These are phyloP conservation scores for Athelia psychrophila DNA, from an alignment of 1,284 basidiomycete species.

Conservation along the genomic window DNA sequence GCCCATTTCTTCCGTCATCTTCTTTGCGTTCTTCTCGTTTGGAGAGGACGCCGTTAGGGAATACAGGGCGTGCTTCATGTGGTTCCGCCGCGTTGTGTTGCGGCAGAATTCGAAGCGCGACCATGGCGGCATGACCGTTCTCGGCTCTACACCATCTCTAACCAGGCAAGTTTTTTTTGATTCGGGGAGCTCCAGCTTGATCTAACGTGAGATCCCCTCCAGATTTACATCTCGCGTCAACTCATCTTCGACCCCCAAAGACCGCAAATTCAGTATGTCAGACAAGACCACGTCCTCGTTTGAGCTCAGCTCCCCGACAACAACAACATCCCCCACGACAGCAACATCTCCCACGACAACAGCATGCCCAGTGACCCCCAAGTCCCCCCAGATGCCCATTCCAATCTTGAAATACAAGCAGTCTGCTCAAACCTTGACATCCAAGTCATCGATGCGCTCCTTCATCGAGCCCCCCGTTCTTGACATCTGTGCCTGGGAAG, in stretches of 20 bases:
- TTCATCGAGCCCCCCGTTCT: no score
- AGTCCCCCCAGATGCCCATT: no score
- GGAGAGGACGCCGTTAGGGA: constrained; percentile 34
- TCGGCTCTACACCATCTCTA: background rate
- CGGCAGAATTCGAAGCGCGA: background rate
- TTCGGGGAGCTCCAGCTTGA: no score
- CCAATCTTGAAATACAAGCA: no score
- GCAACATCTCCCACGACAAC: background rate
- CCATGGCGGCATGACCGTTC: background rate
- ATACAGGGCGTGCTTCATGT: constrained; percentile 20
- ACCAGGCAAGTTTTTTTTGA: no score
- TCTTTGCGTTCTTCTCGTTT: constrained; percentile 43
- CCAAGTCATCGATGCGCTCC: no score
- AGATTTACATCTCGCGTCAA: background rate
- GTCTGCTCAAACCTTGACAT: no score
- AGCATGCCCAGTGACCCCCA: no score
- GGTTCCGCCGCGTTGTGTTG: constrained; percentile 10
- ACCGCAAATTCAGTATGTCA: background rate
- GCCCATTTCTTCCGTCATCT: constrained; percentile 33
- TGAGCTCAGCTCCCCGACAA: background rate
- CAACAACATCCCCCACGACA: background rate
- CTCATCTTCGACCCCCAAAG: background rate
- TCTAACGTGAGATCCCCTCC: no score
- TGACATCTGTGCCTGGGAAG: no score
- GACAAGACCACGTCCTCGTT: background rate